Conservation (phyloP, 2,329 filamentous ascomycete genomes). For the Aspergillus fijiensis region DNA sequence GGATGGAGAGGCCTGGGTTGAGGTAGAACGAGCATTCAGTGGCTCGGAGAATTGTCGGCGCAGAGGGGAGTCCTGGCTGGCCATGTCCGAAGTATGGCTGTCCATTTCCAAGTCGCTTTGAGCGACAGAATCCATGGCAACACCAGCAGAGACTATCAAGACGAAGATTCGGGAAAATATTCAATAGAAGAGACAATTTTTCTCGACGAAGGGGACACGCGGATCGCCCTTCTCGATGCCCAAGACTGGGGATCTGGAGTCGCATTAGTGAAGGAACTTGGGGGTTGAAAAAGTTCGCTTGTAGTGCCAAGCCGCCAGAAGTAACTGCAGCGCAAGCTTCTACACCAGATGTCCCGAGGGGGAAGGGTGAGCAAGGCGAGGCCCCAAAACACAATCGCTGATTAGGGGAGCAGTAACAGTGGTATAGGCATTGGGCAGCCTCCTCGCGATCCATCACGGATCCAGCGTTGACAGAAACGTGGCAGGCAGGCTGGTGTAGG, state of each 20-base stretch:
- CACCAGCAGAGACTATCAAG: constrained; percentile 5
- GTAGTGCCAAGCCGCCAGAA: constrained; percentile 36
- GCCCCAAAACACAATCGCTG: constrained; percentile 1
- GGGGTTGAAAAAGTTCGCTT: constrained; percentile 33
- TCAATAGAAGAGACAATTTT: not conserved
- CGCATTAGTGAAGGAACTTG: constrained; percentile 26
- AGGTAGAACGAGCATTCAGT: constrained; percentile 33
- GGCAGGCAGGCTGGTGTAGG: constrained; percentile 22
- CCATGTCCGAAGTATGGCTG: constrained; percentile 38
- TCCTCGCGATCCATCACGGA: not conserved
- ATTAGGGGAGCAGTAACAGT: not conserved
- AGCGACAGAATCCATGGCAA: constrained; percentile 34
- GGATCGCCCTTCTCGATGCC: constrained; percentile 8
- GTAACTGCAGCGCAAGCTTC: constrained; percentile 19
- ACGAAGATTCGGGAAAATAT: constrained; percentile 8
- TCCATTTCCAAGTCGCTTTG: constrained; percentile 37
- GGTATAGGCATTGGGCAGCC: not conserved
- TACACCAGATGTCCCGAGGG: constrained; percentile 10
- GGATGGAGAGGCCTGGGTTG: constrained; percentile 37
- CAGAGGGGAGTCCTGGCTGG: constrained; percentile 38
- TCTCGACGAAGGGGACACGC: not conserved
- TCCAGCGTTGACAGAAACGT: constrained; percentile 5
- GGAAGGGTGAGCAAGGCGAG: constrained; percentile 4
- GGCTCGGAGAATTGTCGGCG: constrained; percentile 43
- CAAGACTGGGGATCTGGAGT: constrained; percentile 24